Conservation (phyloP, 164 flowering plant species). For the Pachysandra terminalis region DNA sequence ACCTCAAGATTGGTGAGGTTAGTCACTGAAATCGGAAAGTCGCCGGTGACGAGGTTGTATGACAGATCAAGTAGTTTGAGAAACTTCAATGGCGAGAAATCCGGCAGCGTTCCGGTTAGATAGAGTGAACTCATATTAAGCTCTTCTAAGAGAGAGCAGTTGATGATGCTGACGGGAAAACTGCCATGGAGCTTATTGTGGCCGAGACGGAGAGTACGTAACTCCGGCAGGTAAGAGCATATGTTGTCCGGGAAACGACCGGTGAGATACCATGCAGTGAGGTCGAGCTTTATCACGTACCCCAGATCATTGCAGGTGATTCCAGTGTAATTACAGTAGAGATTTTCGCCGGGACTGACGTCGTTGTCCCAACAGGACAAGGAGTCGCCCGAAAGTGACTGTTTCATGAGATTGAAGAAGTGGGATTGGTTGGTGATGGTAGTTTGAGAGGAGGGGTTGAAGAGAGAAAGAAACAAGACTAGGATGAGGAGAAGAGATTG, state of each 20-base stretch:
- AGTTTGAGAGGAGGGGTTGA: slow-evolving; percentile 20
- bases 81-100: slow-evolving; percentile 50
- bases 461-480: slow-evolving; percentile 21
- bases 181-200: slow-evolving; percentile 42
- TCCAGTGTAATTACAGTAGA: slow-evolving; percentile 61
- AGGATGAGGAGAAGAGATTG: slow-evolving; percentile 15
- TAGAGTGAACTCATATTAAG: slow-evolving; percentile 40
- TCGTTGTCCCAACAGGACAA: slow-evolving; percentile 47
- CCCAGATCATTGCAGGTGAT: slow-evolving; percentile 54
- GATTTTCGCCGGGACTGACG: slow-evolving; percentile 8
- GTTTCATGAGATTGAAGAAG: slow-evolving; percentile 67
- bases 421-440: slow-evolving; percentile 35
- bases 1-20: slow-evolving; percentile 72
- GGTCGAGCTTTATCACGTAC: slow-evolving; percentile 41
- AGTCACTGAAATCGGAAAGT: slow-evolving; percentile 64
- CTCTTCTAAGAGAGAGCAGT: slow-evolving; percentile 70
- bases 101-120: slow-evolving; percentile 54
- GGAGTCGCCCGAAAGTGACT: slow-evolving; percentile 45
- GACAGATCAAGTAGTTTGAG: slow-evolving; percentile 64
- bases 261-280: slow-evolving; percentile 52
- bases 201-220: slow-evolving; percentile 51
- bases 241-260: slow-evolving; percentile 58
- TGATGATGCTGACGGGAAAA: slow-evolving; percentile 47
- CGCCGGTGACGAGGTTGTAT: slow-evolving; percentile 54
- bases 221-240: slow-evolving; percentile 60